Evolutionary conservation across 2,329 filamentous ascomycete species (phyloP).

Genomic region (Hirsutella rhossiliensis): DNA sequence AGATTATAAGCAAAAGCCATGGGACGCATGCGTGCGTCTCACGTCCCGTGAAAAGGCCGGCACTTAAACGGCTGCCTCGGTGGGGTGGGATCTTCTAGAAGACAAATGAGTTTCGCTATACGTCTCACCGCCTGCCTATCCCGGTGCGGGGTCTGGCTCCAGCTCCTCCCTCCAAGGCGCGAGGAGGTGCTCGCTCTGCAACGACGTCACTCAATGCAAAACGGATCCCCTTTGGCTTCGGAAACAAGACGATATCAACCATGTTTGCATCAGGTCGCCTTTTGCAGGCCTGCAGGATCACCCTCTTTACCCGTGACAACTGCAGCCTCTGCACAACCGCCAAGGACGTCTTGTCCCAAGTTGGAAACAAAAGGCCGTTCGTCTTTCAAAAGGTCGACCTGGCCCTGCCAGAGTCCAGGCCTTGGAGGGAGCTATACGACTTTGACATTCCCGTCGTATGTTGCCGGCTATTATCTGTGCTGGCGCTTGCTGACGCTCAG

Average conservation of each 20-base stretch:
- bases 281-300: slow-evolving; percentile 50
- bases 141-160: slow-evolving; percentile 15
- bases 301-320: slow-evolving; percentile 60
- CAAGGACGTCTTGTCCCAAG: slow-evolving; percentile 53
- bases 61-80: not conserved
- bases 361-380: slow-evolving; percentile 56
- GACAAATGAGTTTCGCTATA: slow-evolving; percentile 4
- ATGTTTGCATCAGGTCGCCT: slow-evolving; percentile 42
- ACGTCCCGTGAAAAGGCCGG: no score
- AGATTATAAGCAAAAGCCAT: no score
- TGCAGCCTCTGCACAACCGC: slow-evolving; percentile 62
- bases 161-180: slow-evolving; percentile 6
- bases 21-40: not conserved
- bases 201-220: no score
- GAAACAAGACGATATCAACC: no score
- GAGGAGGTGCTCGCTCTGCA: no score
- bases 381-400: slow-evolving; percentile 60
- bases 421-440: slow-evolving; percentile 65
- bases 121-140: slow-evolving; percentile 23
- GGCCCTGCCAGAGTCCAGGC: slow-evolving; percentile 46
- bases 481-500: not conserved
- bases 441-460: slow-evolving; percentile 72
- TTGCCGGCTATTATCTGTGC: slow-evolving; percentile 1
- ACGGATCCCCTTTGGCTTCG: no score
- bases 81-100: slow-evolving; percentile 30